Evolutionary conservation across 2,329 filamentous ascomycete genomes (phyloP), one percentile per base, ranked within the genome.

Genomic region (Chaetothyriales sp.): DNA sequence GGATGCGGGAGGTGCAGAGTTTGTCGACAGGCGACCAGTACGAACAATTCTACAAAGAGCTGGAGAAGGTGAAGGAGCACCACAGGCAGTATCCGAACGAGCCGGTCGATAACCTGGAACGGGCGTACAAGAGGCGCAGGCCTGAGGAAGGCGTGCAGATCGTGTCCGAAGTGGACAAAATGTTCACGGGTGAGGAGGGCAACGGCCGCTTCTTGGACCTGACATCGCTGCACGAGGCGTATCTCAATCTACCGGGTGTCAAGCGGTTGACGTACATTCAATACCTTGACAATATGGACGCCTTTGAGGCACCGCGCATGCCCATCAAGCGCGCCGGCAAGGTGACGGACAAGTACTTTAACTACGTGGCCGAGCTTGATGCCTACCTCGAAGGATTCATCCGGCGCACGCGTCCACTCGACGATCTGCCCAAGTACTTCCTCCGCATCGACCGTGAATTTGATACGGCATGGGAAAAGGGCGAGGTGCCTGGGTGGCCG

Each of bases 141-240:
- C 76, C 75, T 10, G 80, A 80, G 44, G 81, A 83, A 57, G 78
- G 80, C 47, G 79, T 83, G 46, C 71, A 75, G 1, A 67, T 78
- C 51, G 74, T 77, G 3, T 79, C 78, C 44, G 79, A 89, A 49
- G 82, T 95, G 46, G 90, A 96, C 63, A 80, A 80, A 52, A 84
- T 96, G 73, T 98, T 98, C 67, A 94, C 88, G 0, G 92, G 92
- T 55, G 93, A 98, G 68, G 92, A 98, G 66, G 84, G 83, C 0
- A 95, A 84, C 62, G 92, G 92, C 44, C 84, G 87, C 59, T 98
- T 86, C 68, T 85, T 98, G 62, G 92, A 98, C 66, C 70, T 98
- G 46, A 90, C 84, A 18, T 77, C 74, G 42, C 78, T 81, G 58
- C 89, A 96, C 67, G 90, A 96, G 63, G 75, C 84, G 12, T 98